Evolutionary conservation across 441 rosid genomes (phyloP).

Genomic region (Gossypium davidsonii): DNA sequence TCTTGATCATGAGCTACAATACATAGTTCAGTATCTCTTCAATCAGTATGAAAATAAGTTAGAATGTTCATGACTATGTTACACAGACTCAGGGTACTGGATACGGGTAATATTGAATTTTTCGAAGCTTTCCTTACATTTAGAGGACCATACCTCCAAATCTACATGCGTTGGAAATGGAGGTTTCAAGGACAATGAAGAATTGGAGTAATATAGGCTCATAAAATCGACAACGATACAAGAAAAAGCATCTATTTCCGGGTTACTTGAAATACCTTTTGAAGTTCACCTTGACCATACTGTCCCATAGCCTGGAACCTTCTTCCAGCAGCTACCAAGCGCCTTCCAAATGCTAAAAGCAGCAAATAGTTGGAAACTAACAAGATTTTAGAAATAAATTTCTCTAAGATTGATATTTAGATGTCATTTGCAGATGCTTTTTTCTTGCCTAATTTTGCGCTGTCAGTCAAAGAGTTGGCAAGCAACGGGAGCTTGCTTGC

Average conservation of each 20-base stretch:
- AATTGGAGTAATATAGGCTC: background rate
- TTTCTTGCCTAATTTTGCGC: conserved; percentile 64
- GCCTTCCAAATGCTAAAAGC: conserved; percentile 73
- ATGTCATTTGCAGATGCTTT: conserved; percentile 19
- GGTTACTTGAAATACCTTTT: conserved; percentile 43
- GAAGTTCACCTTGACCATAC: conserved; percentile 86
- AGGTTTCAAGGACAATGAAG: background rate
- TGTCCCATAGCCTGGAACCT: conserved; percentile 89
- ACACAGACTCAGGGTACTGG: background rate
- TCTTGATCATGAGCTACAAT: background rate
- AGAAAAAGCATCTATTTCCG: background rate
- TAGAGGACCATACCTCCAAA: background rate
- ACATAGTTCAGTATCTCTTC: background rate
- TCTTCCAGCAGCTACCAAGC: conserved; percentile 72
- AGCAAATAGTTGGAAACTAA: conserved; percentile 23
- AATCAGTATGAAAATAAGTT: background rate
- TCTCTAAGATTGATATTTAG: conserved; percentile 19
- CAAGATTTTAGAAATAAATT: conserved; percentile 25
- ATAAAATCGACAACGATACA: background rate
- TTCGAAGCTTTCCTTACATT: background rate
- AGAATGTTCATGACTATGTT: background rate
- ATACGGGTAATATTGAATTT: background rate
- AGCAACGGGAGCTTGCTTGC: conserved; percentile 53
- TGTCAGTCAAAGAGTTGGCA: conserved; percentile 44
- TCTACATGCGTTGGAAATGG: background rate